These are phyloP conservation scores for Trichocladium antarcticum DNA, from an alignment of 495 filamentous ascomycete species.

Conservation along the genomic window DNA sequence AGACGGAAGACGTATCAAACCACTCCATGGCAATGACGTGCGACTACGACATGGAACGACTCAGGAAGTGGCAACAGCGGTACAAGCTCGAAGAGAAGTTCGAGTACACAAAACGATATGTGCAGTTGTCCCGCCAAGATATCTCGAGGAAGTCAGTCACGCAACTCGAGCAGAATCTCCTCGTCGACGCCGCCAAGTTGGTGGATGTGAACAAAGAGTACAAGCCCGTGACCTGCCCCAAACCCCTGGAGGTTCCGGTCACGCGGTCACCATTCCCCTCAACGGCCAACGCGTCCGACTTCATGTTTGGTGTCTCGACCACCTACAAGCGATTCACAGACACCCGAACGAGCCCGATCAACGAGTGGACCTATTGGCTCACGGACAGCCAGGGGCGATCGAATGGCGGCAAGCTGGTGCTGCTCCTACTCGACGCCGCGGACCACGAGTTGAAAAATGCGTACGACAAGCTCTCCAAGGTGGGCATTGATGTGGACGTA, in stretches of 20 bases:
- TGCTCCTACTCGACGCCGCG: slow-evolving; percentile 35
- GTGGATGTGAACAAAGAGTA: slow-evolving; percentile 37
- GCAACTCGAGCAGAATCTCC: slow-evolving; percentile 33
- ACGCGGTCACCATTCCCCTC: slow-evolving; percentile 36
- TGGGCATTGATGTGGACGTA: slow-evolving; percentile 54
- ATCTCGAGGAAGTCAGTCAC: slow-evolving; percentile 39
- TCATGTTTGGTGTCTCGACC: slow-evolving; percentile 42
- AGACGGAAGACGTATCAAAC: slow-evolving; percentile 14
- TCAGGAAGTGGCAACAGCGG: slow-evolving; percentile 31
- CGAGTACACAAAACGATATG: slow-evolving; percentile 43
- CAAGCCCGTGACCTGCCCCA: slow-evolving; percentile 31
- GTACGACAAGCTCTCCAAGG: slow-evolving; percentile 29
- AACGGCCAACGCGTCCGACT: slow-evolving; percentile 40
- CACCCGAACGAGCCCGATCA: slow-evolving; percentile 32
- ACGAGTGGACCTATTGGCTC: slow-evolving; percentile 41
- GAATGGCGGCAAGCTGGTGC: slow-evolving; percentile 38
- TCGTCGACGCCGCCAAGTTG: slow-evolving; percentile 32
- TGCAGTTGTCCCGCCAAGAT: slow-evolving; percentile 34
- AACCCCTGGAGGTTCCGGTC: slow-evolving; percentile 39
- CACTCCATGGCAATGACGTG: slow-evolving; percentile 31
- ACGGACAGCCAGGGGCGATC: slow-evolving; percentile 40
- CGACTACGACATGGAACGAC: slow-evolving; percentile 33
- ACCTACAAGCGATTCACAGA: slow-evolving; percentile 37
- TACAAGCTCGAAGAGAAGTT: slow-evolving; percentile 39
- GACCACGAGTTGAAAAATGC: slow-evolving; percentile 35